Percentiles rank a stretch among this genome's conserved stretches.
Conservation (phyloP, 371 early-diverging fungal genomes). For the Mucor mucedo region DNA sequence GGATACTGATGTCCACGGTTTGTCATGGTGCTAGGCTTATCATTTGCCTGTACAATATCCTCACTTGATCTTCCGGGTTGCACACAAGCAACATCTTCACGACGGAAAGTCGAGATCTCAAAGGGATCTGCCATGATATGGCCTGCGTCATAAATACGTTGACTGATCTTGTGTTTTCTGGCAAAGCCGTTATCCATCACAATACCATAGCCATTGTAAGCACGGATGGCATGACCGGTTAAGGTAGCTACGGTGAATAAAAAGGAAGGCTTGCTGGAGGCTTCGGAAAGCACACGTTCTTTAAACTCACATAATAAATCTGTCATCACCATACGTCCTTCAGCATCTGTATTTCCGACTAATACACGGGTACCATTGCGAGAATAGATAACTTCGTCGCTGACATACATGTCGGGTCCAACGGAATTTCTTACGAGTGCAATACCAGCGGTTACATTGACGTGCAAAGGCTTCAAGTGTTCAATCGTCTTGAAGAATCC, state of each 20-base stretch:
- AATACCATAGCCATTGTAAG: slow-evolving; percentile 80
- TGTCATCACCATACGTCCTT: slow-evolving; percentile 92
- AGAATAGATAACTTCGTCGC: slow-evolving; percentile 82
- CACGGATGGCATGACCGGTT: slow-evolving; percentile 86
- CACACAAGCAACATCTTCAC: slow-evolving; percentile 78
- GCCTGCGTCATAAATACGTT: slow-evolving; percentile 73
- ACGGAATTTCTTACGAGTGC: slow-evolving; percentile 84
- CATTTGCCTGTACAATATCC: slow-evolving; percentile 85
- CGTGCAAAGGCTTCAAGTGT: slow-evolving; percentile 62
- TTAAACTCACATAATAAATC: slow-evolving; percentile 82
- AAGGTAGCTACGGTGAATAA: slow-evolving; percentile 88
- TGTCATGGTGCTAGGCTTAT: slow-evolving; percentile 73
- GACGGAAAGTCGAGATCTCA: slow-evolving; percentile 82
- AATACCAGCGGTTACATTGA: slow-evolving; percentile 74
- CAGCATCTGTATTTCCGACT: slow-evolving; percentile 90
- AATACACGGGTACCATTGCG: slow-evolving; percentile 85
- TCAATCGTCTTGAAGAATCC: slow-evolving; percentile 80
- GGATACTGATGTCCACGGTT: slow-evolving; percentile 90
- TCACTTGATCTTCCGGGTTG: slow-evolving; percentile 69
- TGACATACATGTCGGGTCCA: slow-evolving; percentile 81
- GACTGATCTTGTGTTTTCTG: slow-evolving; percentile 62
- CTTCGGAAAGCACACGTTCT: slow-evolving; percentile 65
- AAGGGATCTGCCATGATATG: slow-evolving; percentile 81
- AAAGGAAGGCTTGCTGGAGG: slow-evolving; percentile 52
- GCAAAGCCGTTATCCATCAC: slow-evolving; percentile 86